These are phyloP conservation scores for Dothideomycetes sp. DNA, from an alignment of 2,329 filamentous ascomycete species.

Conservation along the genomic window DNA sequence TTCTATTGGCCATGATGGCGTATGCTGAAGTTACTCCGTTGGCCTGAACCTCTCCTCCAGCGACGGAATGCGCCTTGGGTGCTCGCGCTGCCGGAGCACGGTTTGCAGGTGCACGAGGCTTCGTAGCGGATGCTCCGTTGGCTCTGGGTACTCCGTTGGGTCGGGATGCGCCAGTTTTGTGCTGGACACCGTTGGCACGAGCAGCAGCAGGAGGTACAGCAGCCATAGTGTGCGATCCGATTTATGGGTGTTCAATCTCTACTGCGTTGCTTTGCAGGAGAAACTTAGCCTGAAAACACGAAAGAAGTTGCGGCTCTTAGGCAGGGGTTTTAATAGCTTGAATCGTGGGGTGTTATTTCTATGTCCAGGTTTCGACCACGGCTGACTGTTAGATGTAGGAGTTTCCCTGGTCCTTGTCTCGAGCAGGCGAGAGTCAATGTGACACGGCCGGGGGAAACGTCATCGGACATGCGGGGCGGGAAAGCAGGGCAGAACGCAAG, in stretches of 20 bases:
- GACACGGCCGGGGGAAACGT: neutral
- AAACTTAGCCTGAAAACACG: too few relatives aligned
- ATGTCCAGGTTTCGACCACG: too few relatives aligned
- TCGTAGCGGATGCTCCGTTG: conserved; percentile 13
- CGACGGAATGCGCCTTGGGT: conserved; percentile 21
- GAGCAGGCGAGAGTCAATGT: too few relatives aligned
- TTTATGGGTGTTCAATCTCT: neutral
- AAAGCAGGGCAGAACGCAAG: neutral
- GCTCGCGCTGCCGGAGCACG: conserved; percentile 8
- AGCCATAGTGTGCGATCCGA: neutral
- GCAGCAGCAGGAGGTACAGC: neutral
- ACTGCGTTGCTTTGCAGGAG: too few relatives aligned
- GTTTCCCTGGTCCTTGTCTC: too few relatives aligned
- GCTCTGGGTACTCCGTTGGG: conserved; percentile 8
- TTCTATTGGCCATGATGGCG: conserved; percentile 39
- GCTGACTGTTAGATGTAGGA: too few relatives aligned
- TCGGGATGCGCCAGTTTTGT: neutral
- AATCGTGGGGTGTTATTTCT: too few relatives aligned
- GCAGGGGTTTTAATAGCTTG: too few relatives aligned
- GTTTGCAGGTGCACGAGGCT: conserved; percentile 11
- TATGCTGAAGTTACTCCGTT: conserved; percentile 31
- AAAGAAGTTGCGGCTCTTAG: too few relatives aligned
- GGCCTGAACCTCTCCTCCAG: conserved; percentile 14
- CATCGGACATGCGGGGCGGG: neutral
- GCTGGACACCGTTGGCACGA: conserved; percentile 7